A percentile compares a stretch with the other conserved stretches of the same genome.
These are phyloP conservation scores for Lentinula lateritia DNA, from an alignment of 768 basidiomycete genomes.

Conservation along the genomic window DNA sequence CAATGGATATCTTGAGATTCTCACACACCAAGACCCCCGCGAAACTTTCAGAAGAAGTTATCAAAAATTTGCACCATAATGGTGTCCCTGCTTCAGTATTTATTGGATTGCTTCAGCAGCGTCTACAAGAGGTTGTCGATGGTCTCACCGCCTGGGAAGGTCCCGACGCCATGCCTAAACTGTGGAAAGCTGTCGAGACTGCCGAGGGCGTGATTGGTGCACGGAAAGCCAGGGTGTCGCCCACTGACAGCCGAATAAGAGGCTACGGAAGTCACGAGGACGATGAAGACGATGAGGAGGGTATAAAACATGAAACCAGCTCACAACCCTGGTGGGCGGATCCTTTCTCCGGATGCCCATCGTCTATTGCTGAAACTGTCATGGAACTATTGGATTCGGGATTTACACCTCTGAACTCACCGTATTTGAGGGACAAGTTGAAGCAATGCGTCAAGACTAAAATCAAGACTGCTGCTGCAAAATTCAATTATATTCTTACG, in stretches of 20 bases:
- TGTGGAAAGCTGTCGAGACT: constrained; percentile 15
- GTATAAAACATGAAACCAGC: constrained; percentile 18
- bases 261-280: constrained; percentile 13
- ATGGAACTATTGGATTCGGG: constrained; percentile 36
- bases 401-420: constrained; percentile 29
- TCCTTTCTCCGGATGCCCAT: constrained; percentile 36
- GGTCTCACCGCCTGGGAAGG: constrained; percentile 23
- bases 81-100: constrained; percentile 31
- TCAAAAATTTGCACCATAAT: constrained; percentile 41
- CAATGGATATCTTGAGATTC: constrained; percentile 46
- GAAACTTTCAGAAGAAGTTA: constrained; percentile 34
- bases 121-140: constrained; percentile 19
- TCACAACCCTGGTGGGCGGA: constrained; percentile 39
- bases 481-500: constrained; percentile 12
- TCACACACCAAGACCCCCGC: constrained; percentile 29
- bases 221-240: constrained; percentile 15
- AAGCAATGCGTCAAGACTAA: constrained; percentile 25
- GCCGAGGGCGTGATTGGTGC: constrained; percentile 15
- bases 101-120: constrained; percentile 15
- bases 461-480: constrained; percentile 18
- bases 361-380: constrained; percentile 35
- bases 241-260: constrained; percentile 18
- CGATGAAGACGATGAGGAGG: constrained; percentile 17
- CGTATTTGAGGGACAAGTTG: constrained; percentile 31
- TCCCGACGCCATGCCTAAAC: constrained; percentile 14